These are phyloP conservation scores for Anastatica hierochuntica DNA, from an alignment of 345 rosid genomes.

Conservation along the genomic window DNA sequence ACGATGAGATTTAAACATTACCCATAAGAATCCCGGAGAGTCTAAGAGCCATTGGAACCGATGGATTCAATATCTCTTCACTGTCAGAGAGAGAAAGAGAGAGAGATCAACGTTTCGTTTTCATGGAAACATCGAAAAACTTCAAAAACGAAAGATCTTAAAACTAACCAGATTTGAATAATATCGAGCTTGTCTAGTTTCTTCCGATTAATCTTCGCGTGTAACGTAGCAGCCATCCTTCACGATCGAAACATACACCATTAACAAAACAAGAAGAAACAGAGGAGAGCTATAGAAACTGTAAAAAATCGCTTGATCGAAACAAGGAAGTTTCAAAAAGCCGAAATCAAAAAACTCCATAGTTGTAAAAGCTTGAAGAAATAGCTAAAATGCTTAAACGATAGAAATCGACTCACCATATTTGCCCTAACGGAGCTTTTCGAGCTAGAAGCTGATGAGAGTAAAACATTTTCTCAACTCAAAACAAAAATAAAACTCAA, in stretches of 20 bases:
- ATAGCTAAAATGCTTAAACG: neutral
- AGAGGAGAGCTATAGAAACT: too few relatives aligned
- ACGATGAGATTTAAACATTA: conserved; percentile 12
- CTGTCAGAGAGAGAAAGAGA: too few relatives aligned
- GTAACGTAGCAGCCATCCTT: conserved; percentile 92
- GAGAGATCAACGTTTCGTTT: too few relatives aligned
- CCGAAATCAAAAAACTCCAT: neutral
- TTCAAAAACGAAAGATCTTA: neutral
- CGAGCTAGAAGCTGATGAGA: conserved; percentile 93
- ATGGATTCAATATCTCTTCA: conserved; percentile 85
- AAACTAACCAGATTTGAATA: conserved; percentile 58
- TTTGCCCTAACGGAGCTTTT: conserved; percentile 94
- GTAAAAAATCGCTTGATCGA: conserved; percentile 4
- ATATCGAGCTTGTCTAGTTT: conserved; percentile 62
- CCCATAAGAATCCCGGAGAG: conserved; percentile 95
- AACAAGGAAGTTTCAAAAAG: conserved; percentile 4
- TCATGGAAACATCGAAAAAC: too few relatives aligned
- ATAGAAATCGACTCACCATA: conserved; percentile 45
- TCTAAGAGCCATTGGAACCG: conserved; percentile 86
- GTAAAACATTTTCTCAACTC: conserved; percentile 56
- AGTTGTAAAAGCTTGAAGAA: too few relatives aligned
- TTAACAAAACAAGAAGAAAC: neutral
- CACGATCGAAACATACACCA: neutral
- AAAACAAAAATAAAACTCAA: neutral
- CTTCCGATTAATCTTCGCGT: conserved; percentile 70